Percentiles rank a stretch among this genome's conserved stretches.
Evolutionary conservation across 2,329 filamentous ascomycete species (phyloP).

Genomic region (Cladosporium phlei): DNA sequence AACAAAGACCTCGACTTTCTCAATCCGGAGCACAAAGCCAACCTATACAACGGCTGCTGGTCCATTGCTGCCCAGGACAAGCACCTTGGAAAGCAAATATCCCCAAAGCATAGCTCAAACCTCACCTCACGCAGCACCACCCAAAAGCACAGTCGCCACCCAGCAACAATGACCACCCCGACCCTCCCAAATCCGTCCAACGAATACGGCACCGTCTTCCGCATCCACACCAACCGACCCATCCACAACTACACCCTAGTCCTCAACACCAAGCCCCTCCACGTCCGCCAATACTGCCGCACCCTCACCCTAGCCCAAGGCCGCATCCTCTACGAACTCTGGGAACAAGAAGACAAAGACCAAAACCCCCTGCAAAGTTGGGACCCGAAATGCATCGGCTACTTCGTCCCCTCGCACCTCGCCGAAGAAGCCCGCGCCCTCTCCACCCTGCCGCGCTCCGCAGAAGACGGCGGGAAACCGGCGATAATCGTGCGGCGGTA

Average conservation of each 20-base stretch:
- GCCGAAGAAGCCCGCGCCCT: not conserved
- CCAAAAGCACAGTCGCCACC: conserved; percentile 16
- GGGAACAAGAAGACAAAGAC: no score
- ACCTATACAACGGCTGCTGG: no score
- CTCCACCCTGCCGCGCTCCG: not conserved
- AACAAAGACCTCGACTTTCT: no score
- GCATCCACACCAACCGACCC: not conserved
- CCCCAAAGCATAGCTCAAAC: no score
- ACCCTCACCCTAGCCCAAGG: conserved; percentile 6
- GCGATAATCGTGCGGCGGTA: not conserved
- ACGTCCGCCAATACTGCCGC: conserved; percentile 5
- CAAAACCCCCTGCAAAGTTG: no score
- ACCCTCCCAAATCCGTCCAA: conserved; percentile 22
- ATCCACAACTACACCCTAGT: not conserved
- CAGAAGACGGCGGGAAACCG: not conserved
- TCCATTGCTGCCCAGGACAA: no score
- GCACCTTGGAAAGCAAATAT: no score
- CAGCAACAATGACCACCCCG: conserved; percentile 17
- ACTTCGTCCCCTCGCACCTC: not conserved
- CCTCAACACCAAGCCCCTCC: not conserved
- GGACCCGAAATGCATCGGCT: no score
- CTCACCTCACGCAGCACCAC: conserved; percentile 18
- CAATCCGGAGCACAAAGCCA: no score
- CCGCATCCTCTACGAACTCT: conserved; percentile 8
- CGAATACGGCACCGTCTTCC: conserved; percentile 4